Evolutionary conservation across 2,329 filamentous ascomycete genomes (phyloP).

Genomic region (Dothistroma pini): DNA sequence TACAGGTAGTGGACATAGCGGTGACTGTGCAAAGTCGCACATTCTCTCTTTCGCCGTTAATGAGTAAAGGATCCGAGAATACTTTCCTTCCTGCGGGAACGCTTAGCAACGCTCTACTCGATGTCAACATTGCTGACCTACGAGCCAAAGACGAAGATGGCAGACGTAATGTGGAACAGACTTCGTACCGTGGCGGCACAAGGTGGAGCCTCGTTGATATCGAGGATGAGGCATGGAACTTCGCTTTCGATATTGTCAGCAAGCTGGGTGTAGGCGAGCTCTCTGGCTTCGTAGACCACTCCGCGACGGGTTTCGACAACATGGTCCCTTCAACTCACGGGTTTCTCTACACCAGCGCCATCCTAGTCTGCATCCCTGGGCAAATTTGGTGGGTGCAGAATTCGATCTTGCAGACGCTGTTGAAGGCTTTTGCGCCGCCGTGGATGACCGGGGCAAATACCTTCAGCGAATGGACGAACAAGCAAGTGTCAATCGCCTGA

Average conservation of each 20-base stretch:
- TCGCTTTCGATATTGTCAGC: constrained; percentile 74
- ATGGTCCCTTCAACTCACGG: constrained; percentile 9
- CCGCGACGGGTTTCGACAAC: constrained; percentile 11
- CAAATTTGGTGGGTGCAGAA: constrained; percentile 13
- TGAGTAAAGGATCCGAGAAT: background rate
- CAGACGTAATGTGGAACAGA: constrained; percentile 35
- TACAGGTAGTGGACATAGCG: background rate
- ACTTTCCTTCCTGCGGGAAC: constrained; percentile 12
- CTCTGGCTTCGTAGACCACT: constrained; percentile 17
- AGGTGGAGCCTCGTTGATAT: constrained; percentile 26
- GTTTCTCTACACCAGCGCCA: constrained; percentile 11
- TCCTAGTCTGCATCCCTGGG: constrained; percentile 14
- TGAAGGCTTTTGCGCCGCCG: background rate
- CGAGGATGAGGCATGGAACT: constrained; percentile 35
- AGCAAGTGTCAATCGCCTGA: constrained; percentile 7
- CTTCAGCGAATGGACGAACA: constrained; percentile 14
- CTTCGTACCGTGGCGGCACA: constrained; percentile 20
- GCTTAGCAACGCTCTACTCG: constrained; percentile 7
- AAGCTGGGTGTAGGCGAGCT: constrained; percentile 34
- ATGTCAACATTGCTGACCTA: constrained; percentile 36
- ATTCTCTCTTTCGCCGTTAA: too few species aligned
- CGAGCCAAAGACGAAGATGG: constrained; percentile 36
- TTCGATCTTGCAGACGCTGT: background rate
- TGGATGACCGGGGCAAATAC: constrained; percentile 4
- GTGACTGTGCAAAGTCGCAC: background rate